Evolutionary conservation across 345 rosid genomes (phyloP).

Genomic region (Dipteronia dyeriana): DNA sequence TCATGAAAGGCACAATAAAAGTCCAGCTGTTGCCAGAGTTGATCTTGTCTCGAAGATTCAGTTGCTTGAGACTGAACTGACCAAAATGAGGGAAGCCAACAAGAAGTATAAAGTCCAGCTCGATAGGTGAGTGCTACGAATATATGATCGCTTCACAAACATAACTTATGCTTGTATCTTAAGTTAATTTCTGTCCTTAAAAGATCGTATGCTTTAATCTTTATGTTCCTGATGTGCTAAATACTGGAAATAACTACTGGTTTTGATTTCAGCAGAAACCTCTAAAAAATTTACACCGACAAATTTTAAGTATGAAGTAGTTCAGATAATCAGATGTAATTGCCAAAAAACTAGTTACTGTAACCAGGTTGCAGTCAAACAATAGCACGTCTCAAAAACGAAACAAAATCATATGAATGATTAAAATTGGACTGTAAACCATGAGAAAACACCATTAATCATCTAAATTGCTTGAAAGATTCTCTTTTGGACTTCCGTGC

Average conservation of each 20-base stretch:
- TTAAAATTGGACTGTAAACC: neutral
- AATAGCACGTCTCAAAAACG: neutral
- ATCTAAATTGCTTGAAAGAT: neutral
- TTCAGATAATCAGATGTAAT: no score
- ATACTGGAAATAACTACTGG: no score
- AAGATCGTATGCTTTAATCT: neutral
- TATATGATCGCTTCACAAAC: neutral
- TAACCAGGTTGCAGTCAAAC: neutral
- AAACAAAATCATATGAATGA: neutral
- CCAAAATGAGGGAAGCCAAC: constrained; percentile 34
- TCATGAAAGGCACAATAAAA: constrained; percentile 12
- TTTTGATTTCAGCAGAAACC: no score
- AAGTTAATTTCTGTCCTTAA: neutral
- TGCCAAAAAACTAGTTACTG: neutral
- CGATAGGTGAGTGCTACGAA: constrained; percentile 30
- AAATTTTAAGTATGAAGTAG: no score
- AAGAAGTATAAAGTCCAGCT: constrained; percentile 29
- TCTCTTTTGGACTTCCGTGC: neutral
- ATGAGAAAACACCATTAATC: neutral
- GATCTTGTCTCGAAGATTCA: constrained; percentile 29
- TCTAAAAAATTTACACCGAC: no score
- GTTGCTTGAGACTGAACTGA: constrained; percentile 36
- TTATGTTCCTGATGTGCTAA: neutral
- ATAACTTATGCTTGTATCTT: neutral
- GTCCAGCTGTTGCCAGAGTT: neutral